phyloP scores from a whole-genome alignment of 2,329 filamentous ascomycete genomes.

The Phaeosphaeria sp. region DNA sequence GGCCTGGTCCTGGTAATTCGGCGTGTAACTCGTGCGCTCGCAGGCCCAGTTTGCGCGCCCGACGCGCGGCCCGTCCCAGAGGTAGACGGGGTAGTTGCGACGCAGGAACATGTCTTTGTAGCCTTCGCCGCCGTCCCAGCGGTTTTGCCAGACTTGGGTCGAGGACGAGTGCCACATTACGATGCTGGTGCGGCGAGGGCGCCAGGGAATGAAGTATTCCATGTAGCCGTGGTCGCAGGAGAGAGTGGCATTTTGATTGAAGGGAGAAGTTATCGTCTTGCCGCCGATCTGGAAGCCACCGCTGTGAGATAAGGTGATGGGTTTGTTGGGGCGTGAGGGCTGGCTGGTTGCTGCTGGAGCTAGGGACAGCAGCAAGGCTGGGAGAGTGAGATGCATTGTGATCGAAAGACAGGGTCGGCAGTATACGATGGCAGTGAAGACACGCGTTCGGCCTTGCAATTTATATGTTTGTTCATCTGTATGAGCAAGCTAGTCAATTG shows the following conservation, averaged over 20 bases:
- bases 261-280: slow-evolving; percentile 17
- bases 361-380: not conserved
- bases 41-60: slow-evolving; percentile 35
- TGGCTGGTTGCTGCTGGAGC: not conserved
- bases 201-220: slow-evolving; percentile 35
- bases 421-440: not conserved
- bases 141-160: slow-evolving; percentile 36
- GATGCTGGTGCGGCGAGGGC: slow-evolving; percentile 26
- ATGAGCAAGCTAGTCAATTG: not conserved
- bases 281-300: slow-evolving; percentile 38
- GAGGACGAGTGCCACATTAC: slow-evolving; percentile 37
- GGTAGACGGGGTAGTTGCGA: slow-evolving; percentile 33
- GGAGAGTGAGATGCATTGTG: not conserved
- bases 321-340: slow-evolving; percentile 6
- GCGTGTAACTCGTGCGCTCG: slow-evolving; percentile 20
- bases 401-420: not conserved
- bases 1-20: slow-evolving; percentile 21
- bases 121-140: slow-evolving; percentile 33
- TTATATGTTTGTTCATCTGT: not conserved
- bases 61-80: slow-evolving; percentile 35
- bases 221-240: slow-evolving; percentile 40
- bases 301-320: slow-evolving; percentile 23
- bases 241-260: slow-evolving; percentile 20
- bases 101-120: slow-evolving; percentile 36
- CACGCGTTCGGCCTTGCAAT: not conserved